Percentiles rank a stretch among this genome's conserved stretches.
phyloP scores from a whole-genome alignment of 306 rosid genomes.

The Argentina anserina region DNA sequence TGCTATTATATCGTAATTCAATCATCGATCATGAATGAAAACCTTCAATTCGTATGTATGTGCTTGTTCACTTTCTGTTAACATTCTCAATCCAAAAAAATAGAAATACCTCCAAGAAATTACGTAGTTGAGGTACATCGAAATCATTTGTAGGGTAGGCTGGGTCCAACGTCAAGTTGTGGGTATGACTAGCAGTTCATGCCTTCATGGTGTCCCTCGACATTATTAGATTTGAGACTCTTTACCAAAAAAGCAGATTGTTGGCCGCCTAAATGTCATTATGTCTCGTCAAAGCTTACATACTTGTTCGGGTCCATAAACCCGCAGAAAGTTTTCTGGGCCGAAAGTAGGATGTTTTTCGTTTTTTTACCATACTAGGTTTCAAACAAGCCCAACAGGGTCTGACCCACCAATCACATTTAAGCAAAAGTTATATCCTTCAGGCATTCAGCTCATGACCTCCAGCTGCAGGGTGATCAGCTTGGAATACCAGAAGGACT shows the following conservation, averaged over 20 bases:
- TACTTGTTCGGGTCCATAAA: background rate
- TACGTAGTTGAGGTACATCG: too few species aligned
- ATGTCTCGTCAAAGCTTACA: conserved; percentile 45
- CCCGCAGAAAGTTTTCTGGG: background rate
- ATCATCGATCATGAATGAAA: background rate
- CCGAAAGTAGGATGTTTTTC: background rate
- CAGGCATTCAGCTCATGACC: too few species aligned
- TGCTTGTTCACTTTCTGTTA: too few species aligned
- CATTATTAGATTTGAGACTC: conserved; percentile 43
- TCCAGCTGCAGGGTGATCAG: too few species aligned
- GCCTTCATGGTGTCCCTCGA: conserved; percentile 39
- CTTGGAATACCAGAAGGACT: too few species aligned
- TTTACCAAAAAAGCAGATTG: conserved; percentile 35
- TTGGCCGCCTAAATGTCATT: conserved; percentile 44
- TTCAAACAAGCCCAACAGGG: background rate
- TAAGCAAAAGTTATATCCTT: too few species aligned
- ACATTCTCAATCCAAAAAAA: too few species aligned
- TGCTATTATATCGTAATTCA: background rate
- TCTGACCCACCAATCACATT: background rate
- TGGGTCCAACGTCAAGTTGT: background rate
- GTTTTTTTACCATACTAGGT: background rate
- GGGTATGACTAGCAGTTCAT: conserved; percentile 22
- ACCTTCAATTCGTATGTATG: too few species aligned
- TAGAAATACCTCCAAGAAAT: too few species aligned
- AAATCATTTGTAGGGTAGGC: background rate